phyloP scores from a whole-genome alignment of 2,329 filamentous ascomycete genomes.

The Fragosphaeria purpurea region DNA sequence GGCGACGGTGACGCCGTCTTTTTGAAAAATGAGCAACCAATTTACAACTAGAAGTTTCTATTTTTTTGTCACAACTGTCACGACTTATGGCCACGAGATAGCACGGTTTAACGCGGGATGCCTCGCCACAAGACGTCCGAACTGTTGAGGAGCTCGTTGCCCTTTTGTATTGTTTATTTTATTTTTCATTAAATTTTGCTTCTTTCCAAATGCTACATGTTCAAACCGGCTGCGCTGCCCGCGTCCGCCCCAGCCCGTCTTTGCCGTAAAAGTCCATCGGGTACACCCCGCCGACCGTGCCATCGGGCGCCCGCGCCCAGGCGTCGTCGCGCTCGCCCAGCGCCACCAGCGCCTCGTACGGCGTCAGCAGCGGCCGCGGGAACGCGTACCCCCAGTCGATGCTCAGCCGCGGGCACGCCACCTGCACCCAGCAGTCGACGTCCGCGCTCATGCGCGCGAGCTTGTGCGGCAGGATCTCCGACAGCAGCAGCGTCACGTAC shows the following conservation, averaged over 20 bases:
- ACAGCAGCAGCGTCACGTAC: slow-evolving; percentile 76
- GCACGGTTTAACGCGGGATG: too few species aligned
- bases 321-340: slow-evolving; percentile 62
- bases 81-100: too few species aligned
- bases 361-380: slow-evolving; percentile 74
- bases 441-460: slow-evolving; percentile 77
- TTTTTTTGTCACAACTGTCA: too few species aligned
- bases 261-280: slow-evolving; percentile 98
- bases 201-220: background rate
- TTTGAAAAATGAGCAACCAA: too few species aligned
- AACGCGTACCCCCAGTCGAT: slow-evolving; percentile 99
- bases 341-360: slow-evolving; percentile 91
- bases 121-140: too few species aligned
- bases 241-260: slow-evolving; percentile 79
- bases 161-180: too few species aligned
- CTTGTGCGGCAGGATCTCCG: slow-evolving; percentile 95
- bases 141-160: too few species aligned
- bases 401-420: slow-evolving; percentile 90
- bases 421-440: slow-evolving; percentile 96
- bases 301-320: slow-evolving; percentile 36
- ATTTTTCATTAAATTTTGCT: background rate
- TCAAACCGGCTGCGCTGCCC: slow-evolving; percentile 21
- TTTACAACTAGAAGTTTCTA: too few species aligned
- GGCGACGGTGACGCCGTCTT: too few species aligned
- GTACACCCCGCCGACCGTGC: slow-evolving; percentile 65